These are phyloP conservation scores for Aspergillus neotritici DNA, from an alignment of 2,329 filamentous ascomycete species.

Conservation along the genomic window DNA sequence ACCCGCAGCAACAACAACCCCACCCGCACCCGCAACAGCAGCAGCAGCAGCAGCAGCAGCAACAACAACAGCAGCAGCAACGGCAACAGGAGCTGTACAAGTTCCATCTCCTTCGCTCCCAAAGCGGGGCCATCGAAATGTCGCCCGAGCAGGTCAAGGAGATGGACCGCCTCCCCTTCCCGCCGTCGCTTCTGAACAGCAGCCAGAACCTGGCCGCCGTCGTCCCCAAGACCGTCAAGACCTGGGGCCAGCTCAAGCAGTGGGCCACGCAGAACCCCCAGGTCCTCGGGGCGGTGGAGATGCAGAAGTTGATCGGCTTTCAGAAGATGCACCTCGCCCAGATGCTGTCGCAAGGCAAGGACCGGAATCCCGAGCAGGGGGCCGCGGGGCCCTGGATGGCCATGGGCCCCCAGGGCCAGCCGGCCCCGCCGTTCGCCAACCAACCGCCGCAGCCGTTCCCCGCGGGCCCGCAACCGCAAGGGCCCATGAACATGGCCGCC, in stretches of 20 bases:
- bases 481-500: slow-evolving; percentile 22
- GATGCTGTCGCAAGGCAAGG: slow-evolving; percentile 27
- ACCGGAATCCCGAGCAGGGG: slow-evolving; percentile 20
- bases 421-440: slow-evolving; percentile 23
- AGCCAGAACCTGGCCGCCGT: slow-evolving; percentile 28
- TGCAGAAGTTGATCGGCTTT: slow-evolving; percentile 36
- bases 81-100: slow-evolving; percentile 29
- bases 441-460: slow-evolving; percentile 20
- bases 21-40: slow-evolving; percentile 21
- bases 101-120: slow-evolving; percentile 30
- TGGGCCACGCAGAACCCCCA: slow-evolving; percentile 46
- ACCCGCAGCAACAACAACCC: slow-evolving; percentile 7
- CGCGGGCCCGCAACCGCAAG: slow-evolving; percentile 22
- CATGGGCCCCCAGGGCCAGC: slow-evolving; percentile 22
- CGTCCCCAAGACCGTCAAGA: slow-evolving; percentile 48
- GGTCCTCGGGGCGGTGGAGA: slow-evolving; percentile 36
- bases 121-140: slow-evolving; percentile 31
- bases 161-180: slow-evolving; percentile 40
- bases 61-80: slow-evolving; percentile 14
- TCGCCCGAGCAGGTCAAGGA: slow-evolving; percentile 37
- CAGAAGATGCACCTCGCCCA: slow-evolving; percentile 44
- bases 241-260: slow-evolving; percentile 54
- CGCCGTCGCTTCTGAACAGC: slow-evolving; percentile 29
- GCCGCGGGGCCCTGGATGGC: slow-evolving; percentile 19
- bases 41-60: slow-evolving; percentile 6